Conservation (phyloP, 1,284 basidiomycete species). For the Mycena sp. region DNA sequence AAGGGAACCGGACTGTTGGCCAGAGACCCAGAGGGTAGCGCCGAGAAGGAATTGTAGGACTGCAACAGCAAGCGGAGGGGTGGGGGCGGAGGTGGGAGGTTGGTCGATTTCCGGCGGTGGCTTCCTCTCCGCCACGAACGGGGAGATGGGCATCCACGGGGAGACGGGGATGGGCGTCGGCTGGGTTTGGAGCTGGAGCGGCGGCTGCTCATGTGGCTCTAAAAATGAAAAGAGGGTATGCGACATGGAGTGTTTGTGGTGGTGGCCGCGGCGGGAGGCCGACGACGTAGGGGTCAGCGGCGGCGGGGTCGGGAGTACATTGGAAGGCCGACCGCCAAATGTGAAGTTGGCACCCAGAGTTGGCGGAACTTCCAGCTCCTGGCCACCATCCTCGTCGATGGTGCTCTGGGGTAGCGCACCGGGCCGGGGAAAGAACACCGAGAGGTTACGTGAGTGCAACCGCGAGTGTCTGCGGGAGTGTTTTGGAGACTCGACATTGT, state of each 20-base stretch:
- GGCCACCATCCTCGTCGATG: slow-evolving; percentile 73
- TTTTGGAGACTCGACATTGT: slow-evolving; percentile 34
- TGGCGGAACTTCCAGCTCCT: slow-evolving; percentile 63
- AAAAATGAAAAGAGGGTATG: slow-evolving; percentile 94
- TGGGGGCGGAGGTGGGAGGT: background rate
- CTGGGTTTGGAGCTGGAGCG: slow-evolving; percentile 61
- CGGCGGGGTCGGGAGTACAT: slow-evolving; percentile 25
- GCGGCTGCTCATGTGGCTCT: slow-evolving; percentile 58
- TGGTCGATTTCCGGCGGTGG: too few relatives aligned
- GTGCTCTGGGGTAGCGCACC: slow-evolving; percentile 64
- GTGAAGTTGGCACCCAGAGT: slow-evolving; percentile 71
- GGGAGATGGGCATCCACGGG: slow-evolving; percentile 61
- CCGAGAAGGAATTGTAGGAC: slow-evolving; percentile 67
- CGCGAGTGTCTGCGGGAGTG: slow-evolving; percentile 71
- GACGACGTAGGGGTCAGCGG: slow-evolving; percentile 39
- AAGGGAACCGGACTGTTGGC: slow-evolving; percentile 89
- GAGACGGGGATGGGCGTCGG: slow-evolving; percentile 61
- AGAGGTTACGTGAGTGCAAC: slow-evolving; percentile 91
- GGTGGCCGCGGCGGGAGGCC: slow-evolving; percentile 77
- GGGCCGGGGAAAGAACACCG: slow-evolving; percentile 89
- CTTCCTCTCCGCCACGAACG: slow-evolving; percentile 38
- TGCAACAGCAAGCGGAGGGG: slow-evolving; percentile 19
- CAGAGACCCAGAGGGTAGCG: slow-evolving; percentile 87
- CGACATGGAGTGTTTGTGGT: slow-evolving; percentile 93
- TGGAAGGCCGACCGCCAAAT: slow-evolving; percentile 53